Percentiles rank a stretch among this genome's conserved stretches.
Conservation (phyloP, 495 filamentous ascomycete species). For the Talaromyces nanjingensis region DNA sequence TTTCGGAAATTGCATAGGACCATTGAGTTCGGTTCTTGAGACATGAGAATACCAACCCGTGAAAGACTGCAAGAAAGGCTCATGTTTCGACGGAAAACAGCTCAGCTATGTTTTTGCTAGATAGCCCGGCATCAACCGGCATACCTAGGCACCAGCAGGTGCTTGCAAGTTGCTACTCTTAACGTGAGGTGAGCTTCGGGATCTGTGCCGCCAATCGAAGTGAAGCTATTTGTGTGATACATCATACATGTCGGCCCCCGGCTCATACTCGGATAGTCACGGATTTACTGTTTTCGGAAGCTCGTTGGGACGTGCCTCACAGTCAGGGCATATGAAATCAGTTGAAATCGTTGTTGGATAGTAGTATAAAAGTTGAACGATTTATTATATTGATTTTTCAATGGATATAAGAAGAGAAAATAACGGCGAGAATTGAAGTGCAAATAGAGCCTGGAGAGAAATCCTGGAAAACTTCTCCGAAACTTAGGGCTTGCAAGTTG, state of each 20-base stretch:
- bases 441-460: neutral
- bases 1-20: too few species aligned
- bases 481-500: neutral
- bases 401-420: too few species aligned
- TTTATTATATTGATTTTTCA: too few species aligned
- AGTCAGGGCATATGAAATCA: neutral
- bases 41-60: neutral
- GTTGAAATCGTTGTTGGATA: neutral
- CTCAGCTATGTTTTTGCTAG: neutral
- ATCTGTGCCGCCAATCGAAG: neutral
- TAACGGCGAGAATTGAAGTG: neutral
- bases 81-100: neutral
- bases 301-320: neutral
- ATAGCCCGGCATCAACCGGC: neutral
- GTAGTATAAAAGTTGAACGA: too few species aligned
- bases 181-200: neutral
- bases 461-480: neutral
- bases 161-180: neutral
- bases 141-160: neutral
- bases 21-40: neutral
- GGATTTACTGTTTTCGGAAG: neutral
- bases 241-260: neutral
- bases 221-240: neutral
- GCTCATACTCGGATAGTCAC: neutral
- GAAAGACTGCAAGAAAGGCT: neutral